Evolutionary conservation across 2,329 filamentous ascomycete species (phyloP).

Genomic region (Aspergillus persii): DNA sequence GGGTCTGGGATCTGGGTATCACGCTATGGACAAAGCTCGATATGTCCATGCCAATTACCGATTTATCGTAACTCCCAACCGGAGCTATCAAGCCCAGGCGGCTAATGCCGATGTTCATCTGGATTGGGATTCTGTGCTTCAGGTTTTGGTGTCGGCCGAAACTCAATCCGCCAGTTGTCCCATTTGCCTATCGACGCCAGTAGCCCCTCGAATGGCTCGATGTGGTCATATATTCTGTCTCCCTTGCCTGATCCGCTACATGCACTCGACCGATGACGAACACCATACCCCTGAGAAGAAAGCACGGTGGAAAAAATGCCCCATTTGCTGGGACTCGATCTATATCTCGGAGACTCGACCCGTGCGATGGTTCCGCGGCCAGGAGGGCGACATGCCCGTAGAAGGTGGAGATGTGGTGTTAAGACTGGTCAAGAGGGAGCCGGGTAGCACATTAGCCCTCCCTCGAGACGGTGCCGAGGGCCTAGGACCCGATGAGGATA

Average conservation of each 20-base stretch:
- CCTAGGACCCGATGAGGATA: constrained; percentile 66
- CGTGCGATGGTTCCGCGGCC: constrained; percentile 85
- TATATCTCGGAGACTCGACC: constrained; percentile 87
- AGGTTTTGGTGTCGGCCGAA: constrained; percentile 85
- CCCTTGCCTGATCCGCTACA: constrained; percentile 89
- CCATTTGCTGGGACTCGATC: constrained; percentile 91
- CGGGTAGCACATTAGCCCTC: constrained; percentile 80
- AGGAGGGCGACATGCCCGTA: constrained; percentile 75
- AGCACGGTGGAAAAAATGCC: constrained; percentile 87
- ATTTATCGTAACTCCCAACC: constrained; percentile 84
- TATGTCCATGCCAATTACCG: constrained; percentile 96
- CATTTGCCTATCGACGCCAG: constrained; percentile 89
- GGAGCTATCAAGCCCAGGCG: constrained; percentile 75
- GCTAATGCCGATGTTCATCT: constrained; percentile 84
- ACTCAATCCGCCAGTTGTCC: constrained; percentile 88
- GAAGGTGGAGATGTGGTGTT: constrained; percentile 89
- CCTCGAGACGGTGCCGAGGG: constrained; percentile 77
- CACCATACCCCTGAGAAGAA: constrained; percentile 63
- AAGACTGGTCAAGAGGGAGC: constrained; percentile 75
- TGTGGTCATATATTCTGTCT: constrained; percentile 98
- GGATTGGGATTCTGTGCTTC: constrained; percentile 86
- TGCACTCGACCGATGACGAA: constrained; percentile 81
- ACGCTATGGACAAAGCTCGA: constrained; percentile 85
- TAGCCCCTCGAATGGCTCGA: constrained; percentile 92
- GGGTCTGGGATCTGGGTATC: constrained; percentile 84